phyloP scores from a whole-genome alignment of 2,329 filamentous ascomycete genomes.

The Sporothrix dimorphospora region DNA sequence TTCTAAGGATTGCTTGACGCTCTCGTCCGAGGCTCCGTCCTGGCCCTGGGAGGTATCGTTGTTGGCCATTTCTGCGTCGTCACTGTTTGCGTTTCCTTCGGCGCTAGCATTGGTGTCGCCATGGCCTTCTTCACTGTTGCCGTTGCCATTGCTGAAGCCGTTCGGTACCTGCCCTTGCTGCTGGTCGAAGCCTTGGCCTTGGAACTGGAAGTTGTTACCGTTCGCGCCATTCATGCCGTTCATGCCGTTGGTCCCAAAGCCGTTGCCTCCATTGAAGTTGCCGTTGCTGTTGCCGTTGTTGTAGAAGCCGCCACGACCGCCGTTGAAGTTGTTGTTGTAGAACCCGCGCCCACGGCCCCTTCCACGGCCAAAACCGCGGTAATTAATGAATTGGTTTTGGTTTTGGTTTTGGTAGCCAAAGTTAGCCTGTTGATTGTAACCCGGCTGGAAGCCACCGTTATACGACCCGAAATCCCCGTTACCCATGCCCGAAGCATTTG shows the following conservation, averaged over 20 bases:
- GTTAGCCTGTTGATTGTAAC: constrained; percentile 81
- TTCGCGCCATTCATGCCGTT: constrained; percentile 2
- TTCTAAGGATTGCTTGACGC: background rate
- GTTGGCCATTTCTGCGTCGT: background rate
- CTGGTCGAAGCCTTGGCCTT: constrained; percentile 19
- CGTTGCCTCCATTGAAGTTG: constrained; percentile 33
- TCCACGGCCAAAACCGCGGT: constrained; percentile 68
- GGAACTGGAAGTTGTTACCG: constrained; percentile 13
- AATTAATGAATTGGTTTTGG: constrained; percentile 72
- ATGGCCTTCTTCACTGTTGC: background rate
- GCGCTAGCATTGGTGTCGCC: background rate
- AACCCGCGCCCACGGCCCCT: constrained; percentile 68
- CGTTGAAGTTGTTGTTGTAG: constrained; percentile 51
- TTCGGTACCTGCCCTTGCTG: constrained; percentile 8
- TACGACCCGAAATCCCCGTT: constrained; percentile 79
- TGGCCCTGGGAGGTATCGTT: background rate
- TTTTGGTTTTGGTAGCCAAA: constrained; percentile 68
- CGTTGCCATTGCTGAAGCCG: constrained; percentile 4
- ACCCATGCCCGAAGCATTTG: constrained; percentile 81
- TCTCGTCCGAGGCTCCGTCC: background rate
- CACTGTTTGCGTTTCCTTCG: constrained; percentile 12
- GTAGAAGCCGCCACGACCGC: constrained; percentile 57
- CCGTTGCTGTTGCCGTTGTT: constrained; percentile 43
- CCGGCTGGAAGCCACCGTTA: constrained; percentile 77
- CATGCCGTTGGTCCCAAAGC: constrained; percentile 13